Base-by-base conservation (phyloP, 306 rosid genomes). In the Sicyos baderoa region DNA sequence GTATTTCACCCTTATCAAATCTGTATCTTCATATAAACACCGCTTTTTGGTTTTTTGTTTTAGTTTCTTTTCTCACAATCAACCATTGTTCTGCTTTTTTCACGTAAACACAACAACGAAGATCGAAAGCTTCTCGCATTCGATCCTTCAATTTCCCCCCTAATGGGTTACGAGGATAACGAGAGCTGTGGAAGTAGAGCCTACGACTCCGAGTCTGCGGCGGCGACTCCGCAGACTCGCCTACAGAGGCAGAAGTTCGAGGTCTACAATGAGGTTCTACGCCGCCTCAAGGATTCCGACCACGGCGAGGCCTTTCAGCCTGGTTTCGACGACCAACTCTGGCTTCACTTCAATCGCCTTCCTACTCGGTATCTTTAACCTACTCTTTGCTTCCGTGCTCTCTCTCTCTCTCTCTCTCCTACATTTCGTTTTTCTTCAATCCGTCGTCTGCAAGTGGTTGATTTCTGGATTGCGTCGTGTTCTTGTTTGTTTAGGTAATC, bases 281-380 rank as follows among this genome's bases (percentile, higher is more conserved):
- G 95, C 47, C 99, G 97, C 23, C 83, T 94, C 44, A 88, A 79
- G 75, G 87, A 88, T 74, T 94, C 91, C 47, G 60, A 80, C 58
- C 68, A 77, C 84, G 70, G 73, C 8, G 97, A 90, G 59, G 83
- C 91, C 57, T 25, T 80, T 75, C 87, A 75, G 21, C 99, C 95
- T 44, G 90, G 90, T 73, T 94, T 94, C 40, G 82, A 87, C 54
- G 95, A 88, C 71, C 82, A 84, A 74, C 96, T 94, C 15, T 94
- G 95, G 97, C 72, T 91, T 78, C 99, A 94, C 86, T 94, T 94
- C 72, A 88, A 86, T 80, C 96, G 96, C 70, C 99, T 94, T 12
- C 99, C 99, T 9, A 55, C 97, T 70, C 88, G 99, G 99, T 94
- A 67, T 78, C 67, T 71, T 75, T 51, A 42, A 67, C 64, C 66